These are phyloP conservation scores for Psidium guajava DNA, from an alignment of 345 rosid species.

Conservation along the genomic window DNA sequence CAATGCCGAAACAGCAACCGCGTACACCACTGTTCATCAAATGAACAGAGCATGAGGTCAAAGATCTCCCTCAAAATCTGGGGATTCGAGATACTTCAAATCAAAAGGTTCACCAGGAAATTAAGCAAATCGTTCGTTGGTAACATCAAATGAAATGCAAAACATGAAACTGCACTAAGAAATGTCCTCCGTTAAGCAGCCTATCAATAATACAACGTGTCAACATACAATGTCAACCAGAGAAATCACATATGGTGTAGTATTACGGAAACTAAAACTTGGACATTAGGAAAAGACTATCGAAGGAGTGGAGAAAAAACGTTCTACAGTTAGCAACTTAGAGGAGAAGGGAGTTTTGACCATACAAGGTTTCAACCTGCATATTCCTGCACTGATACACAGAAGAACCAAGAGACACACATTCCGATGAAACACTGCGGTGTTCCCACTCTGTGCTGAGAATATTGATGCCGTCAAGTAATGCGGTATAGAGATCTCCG, in stretches of 20 bases:
- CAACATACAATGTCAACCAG: not conserved
- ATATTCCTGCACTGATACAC: slow-evolving; percentile 72
- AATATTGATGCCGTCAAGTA: slow-evolving; percentile 91
- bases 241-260: not conserved
- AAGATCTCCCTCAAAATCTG: not conserved
- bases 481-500: slow-evolving; percentile 83
- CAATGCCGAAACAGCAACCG: slow-evolving; percentile 91
- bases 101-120: not conserved
- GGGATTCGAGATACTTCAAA: not conserved
- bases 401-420: slow-evolving; percentile 57
- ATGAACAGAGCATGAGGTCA: slow-evolving; percentile 18
- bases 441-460: slow-evolving; percentile 67
- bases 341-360: slow-evolving; percentile 36
- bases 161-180: not conserved
- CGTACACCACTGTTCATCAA: slow-evolving; percentile 66
- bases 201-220: not conserved
- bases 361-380: slow-evolving; percentile 94
- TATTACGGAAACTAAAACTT: not conserved
- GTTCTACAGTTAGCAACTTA: slow-evolving; percentile 1
- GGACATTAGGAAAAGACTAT: not conserved
- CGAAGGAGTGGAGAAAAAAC: not conserved
- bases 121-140: not conserved
- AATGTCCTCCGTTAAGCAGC: not conserved
- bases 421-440: slow-evolving; percentile 63
- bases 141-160: not conserved